Evolutionary conservation across 2,329 filamentous ascomycete species (phyloP).

Genomic region (Scedosporium aurantiacum): DNA sequence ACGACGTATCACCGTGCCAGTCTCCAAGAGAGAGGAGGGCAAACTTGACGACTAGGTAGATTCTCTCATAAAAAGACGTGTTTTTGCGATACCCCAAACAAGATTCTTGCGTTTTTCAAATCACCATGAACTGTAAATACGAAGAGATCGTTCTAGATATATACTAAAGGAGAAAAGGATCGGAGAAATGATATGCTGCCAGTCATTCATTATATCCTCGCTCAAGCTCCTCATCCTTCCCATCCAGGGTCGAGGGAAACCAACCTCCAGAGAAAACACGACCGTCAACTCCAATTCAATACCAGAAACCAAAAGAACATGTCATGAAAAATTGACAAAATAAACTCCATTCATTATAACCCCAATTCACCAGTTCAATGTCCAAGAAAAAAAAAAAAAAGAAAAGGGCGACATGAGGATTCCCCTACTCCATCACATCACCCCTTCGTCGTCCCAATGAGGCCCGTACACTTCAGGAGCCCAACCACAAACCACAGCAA

Average conservation of each 20-base stretch:
- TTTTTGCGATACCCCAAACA: background rate
- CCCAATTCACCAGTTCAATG: background rate
- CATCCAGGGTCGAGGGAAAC: background rate
- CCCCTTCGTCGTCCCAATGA: conserved; percentile 5
- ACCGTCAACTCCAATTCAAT: background rate
- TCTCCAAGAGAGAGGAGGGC: background rate
- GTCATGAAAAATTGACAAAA: background rate
- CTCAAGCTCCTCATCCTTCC: background rate
- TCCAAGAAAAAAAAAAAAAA: background rate
- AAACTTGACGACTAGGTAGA: background rate
- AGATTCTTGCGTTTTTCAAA: background rate
- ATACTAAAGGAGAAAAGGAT: background rate
- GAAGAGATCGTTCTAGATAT: background rate
- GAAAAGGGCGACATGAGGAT: background rate
- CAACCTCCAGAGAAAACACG: background rate
- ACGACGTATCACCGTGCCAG: background rate
- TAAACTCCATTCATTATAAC: background rate
- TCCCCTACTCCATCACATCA: background rate
- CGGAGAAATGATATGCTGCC: background rate
- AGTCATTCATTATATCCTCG: background rate
- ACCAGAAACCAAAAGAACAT: background rate
- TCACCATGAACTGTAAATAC: background rate
- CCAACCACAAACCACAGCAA: conserved; percentile 37
- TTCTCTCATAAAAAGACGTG: background rate
- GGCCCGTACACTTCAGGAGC: conserved; percentile 37